Percentiles rank a stretch among this genome's conserved stretches.
Evolutionary conservation across 192 early-diverging fungal genomes (phyloP).

Genomic region (Hyaloraphidium curvatum): DNA sequence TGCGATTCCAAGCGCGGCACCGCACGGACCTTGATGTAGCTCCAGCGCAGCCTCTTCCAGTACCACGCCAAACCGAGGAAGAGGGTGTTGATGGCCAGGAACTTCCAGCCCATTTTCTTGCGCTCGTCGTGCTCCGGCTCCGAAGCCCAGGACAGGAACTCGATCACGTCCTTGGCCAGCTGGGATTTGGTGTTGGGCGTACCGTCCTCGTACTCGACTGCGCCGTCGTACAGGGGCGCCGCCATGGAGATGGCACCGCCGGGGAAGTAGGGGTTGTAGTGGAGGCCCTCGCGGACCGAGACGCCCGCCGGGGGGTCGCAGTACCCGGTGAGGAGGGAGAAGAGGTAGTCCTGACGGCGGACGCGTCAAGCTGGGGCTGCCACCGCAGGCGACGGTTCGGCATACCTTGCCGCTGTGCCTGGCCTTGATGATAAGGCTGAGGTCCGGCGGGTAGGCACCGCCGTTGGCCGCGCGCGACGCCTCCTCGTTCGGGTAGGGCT

Average conservation of each 20-base stretch:
- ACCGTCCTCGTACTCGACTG: slow-evolving; percentile 91
- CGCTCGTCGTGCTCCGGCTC: slow-evolving; percentile 94
- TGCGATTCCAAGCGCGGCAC: neutral
- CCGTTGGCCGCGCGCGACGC: slow-evolving; percentile 88
- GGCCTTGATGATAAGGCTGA: slow-evolving; percentile 83
- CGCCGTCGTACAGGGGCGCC: slow-evolving; percentile 75
- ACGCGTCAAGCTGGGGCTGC: slow-evolving; percentile 2
- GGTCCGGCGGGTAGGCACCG: slow-evolving; percentile 86
- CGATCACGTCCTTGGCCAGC: slow-evolving; percentile 90
- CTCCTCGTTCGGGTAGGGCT: slow-evolving; percentile 90
- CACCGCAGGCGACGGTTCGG: neutral
- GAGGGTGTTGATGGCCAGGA: slow-evolving; percentile 43
- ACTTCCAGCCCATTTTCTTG: slow-evolving; percentile 90
- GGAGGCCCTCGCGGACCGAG: slow-evolving; percentile 77
- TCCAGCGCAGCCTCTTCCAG: slow-evolving; percentile 87
- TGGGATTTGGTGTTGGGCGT: slow-evolving; percentile 88
- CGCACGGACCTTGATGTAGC: slow-evolving; percentile 45
- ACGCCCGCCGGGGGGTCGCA: slow-evolving; percentile 86
- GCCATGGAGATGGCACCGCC: slow-evolving; percentile 96
- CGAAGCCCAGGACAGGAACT: slow-evolving; percentile 86
- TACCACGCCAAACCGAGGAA: slow-evolving; percentile 63
- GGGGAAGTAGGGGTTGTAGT: slow-evolving; percentile 99
- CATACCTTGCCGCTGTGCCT: slow-evolving; percentile 76
- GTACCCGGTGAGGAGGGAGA: slow-evolving; percentile 86
- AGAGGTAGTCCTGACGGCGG: slow-evolving; percentile 65